Evolutionary conservation across 2,329 filamentous ascomycete genomes (phyloP), one percentile per base, ranked within the genome.

Genomic region (Microthyrium microscopicum): DNA sequence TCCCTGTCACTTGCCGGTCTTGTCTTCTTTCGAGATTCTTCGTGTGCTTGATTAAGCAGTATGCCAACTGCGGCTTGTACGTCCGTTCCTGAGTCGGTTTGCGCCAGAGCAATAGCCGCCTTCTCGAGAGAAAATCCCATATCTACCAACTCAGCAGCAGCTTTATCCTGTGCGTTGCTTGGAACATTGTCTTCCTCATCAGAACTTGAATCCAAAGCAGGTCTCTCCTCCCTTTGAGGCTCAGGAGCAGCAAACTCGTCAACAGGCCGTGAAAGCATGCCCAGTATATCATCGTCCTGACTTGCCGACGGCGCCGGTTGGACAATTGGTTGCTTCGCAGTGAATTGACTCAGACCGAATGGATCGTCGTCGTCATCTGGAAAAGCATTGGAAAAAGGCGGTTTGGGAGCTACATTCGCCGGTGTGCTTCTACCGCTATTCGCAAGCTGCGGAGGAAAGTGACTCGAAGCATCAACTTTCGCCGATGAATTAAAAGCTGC

Each of bases 41-140:
- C 67, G 51, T 98, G 89, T 5, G 89, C 89, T 50, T 93, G 81
- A 37, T 91, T 89, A 22, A 98, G 59, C 7, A 98, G 66, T 74
- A 78, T 91, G 26, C 85, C 77, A 5, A 92, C 82, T 2, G 87
- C 87, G 31, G 73, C 77, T 52, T 93, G 83, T 7, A 93, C 72
- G 49, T 94, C 78, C 1, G 74, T 57, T 3, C 82, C 81, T 3
- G 74, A 75, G 4, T 82, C 77, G 20, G 80, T 93, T 46, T 83
- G 77, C 8, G 73, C 73, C 26, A 98, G 57, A 4, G 84, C 89
- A 40, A 77, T 66, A 34, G 70, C 68, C n/a, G 89, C 78, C 46
- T 84, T 83, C 38, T 92, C 81, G 0, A 74, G 68, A 0, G 82
- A 73, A 45, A 98, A 98, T 1, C 89, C 89, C 71, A 95, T 95